phyloP scores from a whole-genome alignment of 176 grass and related monocot species.

The Oryza nivara region DNA sequence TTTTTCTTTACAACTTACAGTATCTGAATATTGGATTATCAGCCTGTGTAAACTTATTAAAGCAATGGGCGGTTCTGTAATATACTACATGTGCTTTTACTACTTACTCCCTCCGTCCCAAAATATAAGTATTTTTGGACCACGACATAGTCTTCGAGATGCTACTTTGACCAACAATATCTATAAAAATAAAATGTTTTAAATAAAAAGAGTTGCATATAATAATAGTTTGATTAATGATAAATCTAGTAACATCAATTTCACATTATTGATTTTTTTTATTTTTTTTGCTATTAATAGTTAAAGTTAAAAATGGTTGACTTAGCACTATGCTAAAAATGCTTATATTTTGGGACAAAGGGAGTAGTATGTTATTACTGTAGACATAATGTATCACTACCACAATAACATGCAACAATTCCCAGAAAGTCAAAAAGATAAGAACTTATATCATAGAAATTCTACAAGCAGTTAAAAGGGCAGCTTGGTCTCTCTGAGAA shows the following conservation, averaged over 20 bases:
- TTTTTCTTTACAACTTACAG: background rate
- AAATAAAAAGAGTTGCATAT: no score
- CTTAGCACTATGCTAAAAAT: no score
- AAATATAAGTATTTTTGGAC: no score
- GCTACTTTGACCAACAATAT: no score
- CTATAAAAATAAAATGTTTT: no score
- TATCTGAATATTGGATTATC: background rate
- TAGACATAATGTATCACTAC: slow-evolving; percentile 10
- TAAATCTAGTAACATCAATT: no score
- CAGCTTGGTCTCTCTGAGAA: slow-evolving; percentile 29
- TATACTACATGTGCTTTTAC: background rate
- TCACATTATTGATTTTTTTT: no score
- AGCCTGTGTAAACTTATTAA: background rate
- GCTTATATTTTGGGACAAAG: no score
- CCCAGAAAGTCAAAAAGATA: slow-evolving; percentile 5
- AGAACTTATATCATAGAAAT: slow-evolving; percentile 19
- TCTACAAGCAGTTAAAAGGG: background rate
- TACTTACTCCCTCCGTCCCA: background rate
- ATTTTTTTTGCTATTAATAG: no score
- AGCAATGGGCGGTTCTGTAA: background rate
- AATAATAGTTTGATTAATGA: no score
- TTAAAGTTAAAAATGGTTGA: no score
- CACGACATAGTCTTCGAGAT: no score
- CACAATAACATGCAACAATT: slow-evolving; percentile 5
- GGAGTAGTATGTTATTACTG: background rate